These are phyloP conservation scores for Hymenoscyphus salicellus DNA, from an alignment of 2,329 filamentous ascomycete genomes.

Conservation along the genomic window DNA sequence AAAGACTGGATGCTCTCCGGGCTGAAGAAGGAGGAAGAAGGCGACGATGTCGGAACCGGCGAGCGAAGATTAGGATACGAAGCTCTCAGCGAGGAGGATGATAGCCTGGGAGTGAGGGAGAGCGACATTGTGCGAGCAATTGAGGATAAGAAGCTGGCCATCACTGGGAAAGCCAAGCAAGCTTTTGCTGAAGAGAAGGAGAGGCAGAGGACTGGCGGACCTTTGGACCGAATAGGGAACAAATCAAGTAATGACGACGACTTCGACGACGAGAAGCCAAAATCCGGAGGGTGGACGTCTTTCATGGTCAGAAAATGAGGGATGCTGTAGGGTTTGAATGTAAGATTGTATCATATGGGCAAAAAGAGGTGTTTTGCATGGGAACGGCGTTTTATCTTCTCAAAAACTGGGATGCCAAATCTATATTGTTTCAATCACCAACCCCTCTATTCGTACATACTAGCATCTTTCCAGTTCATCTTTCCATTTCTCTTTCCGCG, in stretches of 20 bases:
- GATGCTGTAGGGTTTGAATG: conserved; percentile 12
- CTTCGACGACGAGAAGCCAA: conserved; percentile 14
- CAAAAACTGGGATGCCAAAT: conserved; percentile 6
- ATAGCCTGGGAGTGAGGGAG: conserved; percentile 24
- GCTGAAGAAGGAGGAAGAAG: conserved; percentile 36
- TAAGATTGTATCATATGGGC: conserved; percentile 20
- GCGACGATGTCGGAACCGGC: conserved; percentile 26
- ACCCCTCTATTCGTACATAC: background rate
- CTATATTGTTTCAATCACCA: conserved; percentile 4
- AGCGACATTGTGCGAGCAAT: conserved; percentile 31
- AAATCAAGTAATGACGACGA: conserved; percentile 1
- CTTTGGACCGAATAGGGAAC: conserved; percentile 32
- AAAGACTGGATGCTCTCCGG: conserved; percentile 36
- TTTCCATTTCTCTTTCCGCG: conserved; percentile 4
- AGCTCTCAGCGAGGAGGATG: conserved; percentile 27
- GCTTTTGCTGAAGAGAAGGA: conserved; percentile 34
- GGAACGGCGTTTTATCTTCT: conserved; percentile 14
- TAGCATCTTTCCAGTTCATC: conserved; percentile 4
- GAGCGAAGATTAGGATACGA: conserved; percentile 28
- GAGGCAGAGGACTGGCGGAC: conserved; percentile 31
- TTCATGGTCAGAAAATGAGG: conserved; percentile 23
- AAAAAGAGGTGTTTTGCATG: conserved; percentile 14
- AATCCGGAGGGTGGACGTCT: conserved; percentile 24
- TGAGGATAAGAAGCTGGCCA: conserved; percentile 31
- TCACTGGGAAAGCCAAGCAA: conserved; percentile 27